These are phyloP conservation scores for Claviceps maximensis DNA, from an alignment of 2,329 filamentous ascomycete genomes.

Conservation along the genomic window DNA sequence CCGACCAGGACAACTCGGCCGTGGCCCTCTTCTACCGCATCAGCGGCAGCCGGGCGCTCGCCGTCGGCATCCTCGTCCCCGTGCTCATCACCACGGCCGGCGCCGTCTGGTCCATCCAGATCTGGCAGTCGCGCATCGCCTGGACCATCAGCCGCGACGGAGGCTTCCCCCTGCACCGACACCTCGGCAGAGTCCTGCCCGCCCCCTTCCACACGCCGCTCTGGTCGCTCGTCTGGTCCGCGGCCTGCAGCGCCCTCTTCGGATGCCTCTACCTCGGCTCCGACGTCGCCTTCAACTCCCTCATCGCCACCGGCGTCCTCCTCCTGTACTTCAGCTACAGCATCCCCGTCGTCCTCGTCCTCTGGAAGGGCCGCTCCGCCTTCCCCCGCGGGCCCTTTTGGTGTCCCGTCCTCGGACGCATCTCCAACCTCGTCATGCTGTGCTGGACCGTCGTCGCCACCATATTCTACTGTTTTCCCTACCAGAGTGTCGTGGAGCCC, in stretches of 20 bases:
- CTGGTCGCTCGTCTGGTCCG: slow-evolving; percentile 14
- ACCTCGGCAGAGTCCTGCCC: slow-evolving; percentile 12
- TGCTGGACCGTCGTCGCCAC: slow-evolving; percentile 12
- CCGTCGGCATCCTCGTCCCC: slow-evolving; percentile 12
- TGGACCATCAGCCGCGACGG: slow-evolving; percentile 16
- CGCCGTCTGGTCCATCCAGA: slow-evolving; percentile 16
- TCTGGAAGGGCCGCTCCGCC: slow-evolving; percentile 11
- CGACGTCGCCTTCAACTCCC: slow-evolving; percentile 15
- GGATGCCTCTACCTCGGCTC: slow-evolving; percentile 16
- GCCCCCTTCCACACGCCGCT: slow-evolving; percentile 13
- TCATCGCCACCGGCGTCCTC: slow-evolving; percentile 14
- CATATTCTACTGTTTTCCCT: slow-evolving; percentile 17
- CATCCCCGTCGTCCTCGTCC: slow-evolving; percentile 13
- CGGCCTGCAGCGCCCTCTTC: slow-evolving; percentile 13
- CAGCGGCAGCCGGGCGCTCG: slow-evolving; percentile 11
- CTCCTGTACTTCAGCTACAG: slow-evolving; percentile 17
- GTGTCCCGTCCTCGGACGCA: slow-evolving; percentile 12
- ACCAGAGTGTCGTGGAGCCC: slow-evolving; percentile 10
- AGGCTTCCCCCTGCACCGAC: slow-evolving; percentile 13
- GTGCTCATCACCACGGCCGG: slow-evolving; percentile 12
- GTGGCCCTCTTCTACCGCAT: slow-evolving; percentile 12
- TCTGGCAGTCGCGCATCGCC: slow-evolving; percentile 17
- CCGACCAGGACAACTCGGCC: slow-evolving; percentile 11
- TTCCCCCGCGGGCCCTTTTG: slow-evolving; percentile 17
- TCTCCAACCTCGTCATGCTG: slow-evolving; percentile 15